These are phyloP conservation scores for Moricandia arvensis DNA, from an alignment of 345 rosid genomes.

Conservation along the genomic window DNA sequence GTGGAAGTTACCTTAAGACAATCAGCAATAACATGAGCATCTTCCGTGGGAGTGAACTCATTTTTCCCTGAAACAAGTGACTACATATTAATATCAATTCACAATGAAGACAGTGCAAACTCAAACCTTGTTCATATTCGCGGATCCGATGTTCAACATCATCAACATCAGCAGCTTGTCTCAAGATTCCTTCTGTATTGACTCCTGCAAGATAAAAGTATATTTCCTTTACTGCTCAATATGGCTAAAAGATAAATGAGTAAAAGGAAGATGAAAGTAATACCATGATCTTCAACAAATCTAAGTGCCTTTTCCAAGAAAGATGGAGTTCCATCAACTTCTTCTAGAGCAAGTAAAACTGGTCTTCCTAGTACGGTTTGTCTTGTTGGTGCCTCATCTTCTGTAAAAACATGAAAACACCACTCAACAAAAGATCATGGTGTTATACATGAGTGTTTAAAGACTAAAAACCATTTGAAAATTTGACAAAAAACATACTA, in stretches of 20 bases:
- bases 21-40: conserved; percentile 90
- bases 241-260: conserved; percentile 1
- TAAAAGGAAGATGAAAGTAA: conserved; percentile 26
- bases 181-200: conserved; percentile 89
- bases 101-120: neutral
- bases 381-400: conserved; percentile 53
- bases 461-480: neutral
- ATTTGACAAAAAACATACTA: conserved; percentile 29
- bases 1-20: conserved; percentile 67
- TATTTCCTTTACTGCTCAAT: conserved; percentile 29
- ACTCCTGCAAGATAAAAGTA: conserved; percentile 53
- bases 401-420: conserved; percentile 37
- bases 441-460: too few relatives aligned
- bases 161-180: conserved; percentile 98
- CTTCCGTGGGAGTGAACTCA: conserved; percentile 69
- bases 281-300: conserved; percentile 90
- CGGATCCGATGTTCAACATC: conserved; percentile 86
- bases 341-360: conserved; percentile 89
- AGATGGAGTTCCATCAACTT: conserved; percentile 95
- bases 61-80: conserved; percentile 61
- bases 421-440: too few relatives aligned
- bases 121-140: conserved; percentile 87
- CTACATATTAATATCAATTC: neutral
- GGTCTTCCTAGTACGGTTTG: conserved; percentile 74
- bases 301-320: conserved; percentile 95